phyloP scores from a whole-genome alignment of 2,329 filamentous ascomycete genomes.

The Trematosphaeria pertusa region DNA sequence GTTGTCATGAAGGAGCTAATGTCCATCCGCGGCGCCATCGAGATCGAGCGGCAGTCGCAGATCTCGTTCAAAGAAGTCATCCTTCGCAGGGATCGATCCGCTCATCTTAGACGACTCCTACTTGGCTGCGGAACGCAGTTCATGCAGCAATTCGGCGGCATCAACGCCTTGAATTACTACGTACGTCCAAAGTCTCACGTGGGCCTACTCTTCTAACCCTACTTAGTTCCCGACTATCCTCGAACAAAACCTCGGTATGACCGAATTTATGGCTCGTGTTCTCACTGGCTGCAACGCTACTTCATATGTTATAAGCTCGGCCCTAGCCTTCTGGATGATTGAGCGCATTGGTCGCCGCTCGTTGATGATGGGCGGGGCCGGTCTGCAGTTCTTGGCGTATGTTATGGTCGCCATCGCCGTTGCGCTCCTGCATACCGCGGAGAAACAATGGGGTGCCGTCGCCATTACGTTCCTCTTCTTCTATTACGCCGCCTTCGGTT shows the following conservation, averaged over 20 bases:
- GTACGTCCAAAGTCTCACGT: not conserved
- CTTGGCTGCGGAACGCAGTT: slow-evolving; percentile 20
- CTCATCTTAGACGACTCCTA: slow-evolving; percentile 14
- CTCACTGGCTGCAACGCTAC: slow-evolving; percentile 26
- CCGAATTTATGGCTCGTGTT: slow-evolving; percentile 18
- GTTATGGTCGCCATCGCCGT: slow-evolving; percentile 29
- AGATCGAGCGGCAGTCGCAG: slow-evolving; percentile 12
- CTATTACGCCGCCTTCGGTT: slow-evolving; percentile 20
- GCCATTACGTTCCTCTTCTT: slow-evolving; percentile 22
- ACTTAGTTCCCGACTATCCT: slow-evolving; percentile 16
- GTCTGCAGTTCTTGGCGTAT: slow-evolving; percentile 26
- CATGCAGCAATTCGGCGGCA: slow-evolving; percentile 22
- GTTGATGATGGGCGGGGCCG: slow-evolving; percentile 25
- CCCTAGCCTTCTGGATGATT: slow-evolving; percentile 29
- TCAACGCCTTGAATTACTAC: slow-evolving; percentile 20
- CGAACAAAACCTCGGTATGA: slow-evolving; percentile 17
- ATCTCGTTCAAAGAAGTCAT: slow-evolving; percentile 20
- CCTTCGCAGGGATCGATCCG: slow-evolving; percentile 11
- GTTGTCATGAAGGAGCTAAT: slow-evolving; percentile 12
- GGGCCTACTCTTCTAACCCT: not conserved
- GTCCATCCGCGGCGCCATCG: slow-evolving; percentile 19
- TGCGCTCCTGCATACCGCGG: slow-evolving; percentile 9
- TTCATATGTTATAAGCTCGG: slow-evolving; percentile 29
- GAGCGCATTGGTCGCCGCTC: slow-evolving; percentile 29
- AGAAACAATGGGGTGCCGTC: slow-evolving; percentile 12